These are phyloP conservation scores for Ceriops zippeliana DNA, from an alignment of 345 rosid species.

Conservation along the genomic window DNA sequence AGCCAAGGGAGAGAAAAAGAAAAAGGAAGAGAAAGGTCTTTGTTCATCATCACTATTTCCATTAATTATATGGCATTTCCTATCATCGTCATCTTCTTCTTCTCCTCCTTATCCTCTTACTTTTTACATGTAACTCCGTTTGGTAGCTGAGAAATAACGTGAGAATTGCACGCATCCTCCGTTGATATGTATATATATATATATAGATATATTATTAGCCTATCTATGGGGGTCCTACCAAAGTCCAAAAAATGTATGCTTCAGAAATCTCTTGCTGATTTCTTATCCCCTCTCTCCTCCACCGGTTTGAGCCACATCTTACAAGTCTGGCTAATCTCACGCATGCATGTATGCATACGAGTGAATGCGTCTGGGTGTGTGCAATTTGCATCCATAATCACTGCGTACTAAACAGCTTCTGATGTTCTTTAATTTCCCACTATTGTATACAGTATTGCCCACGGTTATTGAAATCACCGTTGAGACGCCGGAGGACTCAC, in stretches of 20 bases:
- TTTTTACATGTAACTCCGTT: not conserved
- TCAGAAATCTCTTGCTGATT: not conserved
- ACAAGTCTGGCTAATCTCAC: too few relatives aligned
- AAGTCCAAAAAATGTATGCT: not conserved
- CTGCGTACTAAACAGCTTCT: too few relatives aligned
- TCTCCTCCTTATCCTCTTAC: not conserved
- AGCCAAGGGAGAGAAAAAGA: constrained; percentile 36
- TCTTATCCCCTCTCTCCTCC: not conserved
- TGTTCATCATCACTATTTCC: not conserved
- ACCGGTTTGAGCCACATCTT: too few relatives aligned
- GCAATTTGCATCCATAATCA: too few relatives aligned
- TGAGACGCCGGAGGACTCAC: constrained; percentile 30
- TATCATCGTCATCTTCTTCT: not conserved
- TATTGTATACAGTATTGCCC: constrained; percentile 27
- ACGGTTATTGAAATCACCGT: constrained; percentile 26
- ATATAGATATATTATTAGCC: too few relatives aligned
- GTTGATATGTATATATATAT: too few relatives aligned
- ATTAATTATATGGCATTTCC: too few relatives aligned
- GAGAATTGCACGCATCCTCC: not conserved
- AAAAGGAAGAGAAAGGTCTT: constrained; percentile 35
- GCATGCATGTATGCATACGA: too few relatives aligned
- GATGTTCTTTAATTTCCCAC: constrained; percentile 2
- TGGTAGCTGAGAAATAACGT: not conserved
- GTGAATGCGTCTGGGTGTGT: too few relatives aligned
- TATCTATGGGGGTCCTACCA: too few relatives aligned